Evolutionary conservation across 192 early-diverging fungal genomes (phyloP).

Genomic region (Geosiphon pyriformis): DNA sequence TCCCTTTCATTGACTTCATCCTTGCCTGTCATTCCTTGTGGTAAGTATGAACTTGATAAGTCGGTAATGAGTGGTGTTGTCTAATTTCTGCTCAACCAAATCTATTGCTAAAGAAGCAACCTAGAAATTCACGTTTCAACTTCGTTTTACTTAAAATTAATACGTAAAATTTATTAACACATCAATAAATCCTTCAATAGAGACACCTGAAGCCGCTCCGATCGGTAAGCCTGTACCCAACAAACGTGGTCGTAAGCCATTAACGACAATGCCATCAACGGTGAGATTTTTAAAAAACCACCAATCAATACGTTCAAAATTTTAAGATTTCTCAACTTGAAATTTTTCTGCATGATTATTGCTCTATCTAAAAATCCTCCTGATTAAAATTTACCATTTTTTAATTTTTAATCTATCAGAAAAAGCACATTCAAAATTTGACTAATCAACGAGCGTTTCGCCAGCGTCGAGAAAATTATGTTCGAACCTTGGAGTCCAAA

Average conservation of each 20-base stretch:
- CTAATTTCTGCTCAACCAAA: not conserved
- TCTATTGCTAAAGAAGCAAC: not conserved
- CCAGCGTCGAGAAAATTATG: constrained; percentile 9
- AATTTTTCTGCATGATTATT: not conserved
- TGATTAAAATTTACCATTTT: too few species aligned
- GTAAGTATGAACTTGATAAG: not conserved
- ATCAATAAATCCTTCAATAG: not conserved
- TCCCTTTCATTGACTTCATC: not conserved
- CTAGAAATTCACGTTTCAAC: not conserved
- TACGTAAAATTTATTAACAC: not conserved
- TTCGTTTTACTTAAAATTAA: not conserved
- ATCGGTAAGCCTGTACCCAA: constrained; percentile 15
- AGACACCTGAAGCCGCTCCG: not conserved
- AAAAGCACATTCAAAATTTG: constrained; percentile 23
- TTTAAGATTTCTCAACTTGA: not conserved
- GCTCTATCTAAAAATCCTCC: too few species aligned
- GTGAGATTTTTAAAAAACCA: constrained; percentile 1
- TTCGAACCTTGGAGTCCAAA: constrained; percentile 1
- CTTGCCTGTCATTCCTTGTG: not conserved
- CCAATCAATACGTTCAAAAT: not conserved
- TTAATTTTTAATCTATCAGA: not conserved
- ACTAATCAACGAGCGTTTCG: constrained; percentile 19
- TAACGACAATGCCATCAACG: constrained; percentile 6
- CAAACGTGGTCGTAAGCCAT: constrained; percentile 17
- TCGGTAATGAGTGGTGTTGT: not conserved